Evolutionary conservation across 2,329 filamentous ascomycete genomes (phyloP).

Genomic region (Bipolaris oryzae): DNA sequence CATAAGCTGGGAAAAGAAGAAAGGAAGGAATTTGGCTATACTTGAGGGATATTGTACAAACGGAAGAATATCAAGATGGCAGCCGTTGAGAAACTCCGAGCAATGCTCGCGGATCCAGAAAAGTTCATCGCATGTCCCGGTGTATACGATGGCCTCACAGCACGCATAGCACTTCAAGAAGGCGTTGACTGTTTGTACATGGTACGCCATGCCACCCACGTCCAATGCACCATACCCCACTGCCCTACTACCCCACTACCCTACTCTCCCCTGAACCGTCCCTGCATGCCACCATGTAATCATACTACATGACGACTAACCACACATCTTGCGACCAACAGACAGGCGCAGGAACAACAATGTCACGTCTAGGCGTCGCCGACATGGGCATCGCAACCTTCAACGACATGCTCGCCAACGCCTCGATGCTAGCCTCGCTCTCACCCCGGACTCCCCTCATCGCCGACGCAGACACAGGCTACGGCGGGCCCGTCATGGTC

Average conservation of each 20-base stretch:
- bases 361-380: constrained; percentile 65
- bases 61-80: constrained; percentile 23
- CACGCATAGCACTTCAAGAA: constrained; percentile 65
- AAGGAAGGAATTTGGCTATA: constrained; percentile 10
- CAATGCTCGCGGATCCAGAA: constrained; percentile 38
- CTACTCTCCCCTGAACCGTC: background rate
- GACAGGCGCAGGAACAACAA: constrained; percentile 68
- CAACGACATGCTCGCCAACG: constrained; percentile 67
- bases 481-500: constrained; percentile 54
- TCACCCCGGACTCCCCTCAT: constrained; percentile 63
- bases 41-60: constrained; percentile 7
- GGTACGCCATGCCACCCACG: constrained; percentile 51
- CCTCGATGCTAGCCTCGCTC: constrained; percentile 68
- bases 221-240: background rate
- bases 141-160: constrained; percentile 72
- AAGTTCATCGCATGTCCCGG: constrained; percentile 64
- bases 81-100: constrained; percentile 40
- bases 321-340: constrained; percentile 30
- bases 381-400: constrained; percentile 68
- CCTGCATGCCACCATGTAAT: background rate
- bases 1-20: background rate
- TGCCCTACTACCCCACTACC: background rate
- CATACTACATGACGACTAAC: background rate
- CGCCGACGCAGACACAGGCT: constrained; percentile 66
- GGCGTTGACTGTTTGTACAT: constrained; percentile 72